Evolutionary conservation across 768 basidiomycete genomes (phyloP).

Genomic region (Clitopilus passeckerianus): DNA sequence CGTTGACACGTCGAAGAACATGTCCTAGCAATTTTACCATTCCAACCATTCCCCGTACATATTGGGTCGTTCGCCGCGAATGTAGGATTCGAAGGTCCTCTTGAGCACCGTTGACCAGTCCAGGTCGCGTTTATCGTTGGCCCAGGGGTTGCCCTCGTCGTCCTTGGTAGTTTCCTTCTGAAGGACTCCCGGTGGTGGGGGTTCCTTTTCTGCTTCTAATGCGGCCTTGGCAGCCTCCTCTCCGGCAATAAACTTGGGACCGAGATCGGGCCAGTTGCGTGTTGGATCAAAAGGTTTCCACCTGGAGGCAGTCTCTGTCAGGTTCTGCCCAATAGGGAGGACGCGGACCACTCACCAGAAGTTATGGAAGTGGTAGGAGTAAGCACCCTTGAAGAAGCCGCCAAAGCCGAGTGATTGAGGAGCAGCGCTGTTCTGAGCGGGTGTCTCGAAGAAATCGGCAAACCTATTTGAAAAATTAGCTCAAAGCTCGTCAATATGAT

Average conservation of each 20-base stretch:
- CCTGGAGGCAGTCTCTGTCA: constrained; percentile 37
- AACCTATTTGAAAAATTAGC: constrained; percentile 43
- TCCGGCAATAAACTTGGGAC: constrained; percentile 66
- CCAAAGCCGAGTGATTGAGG: constrained; percentile 83
- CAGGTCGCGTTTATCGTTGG: constrained; percentile 68
- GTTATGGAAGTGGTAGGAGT: constrained; percentile 93
- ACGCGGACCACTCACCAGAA: constrained; percentile 57
- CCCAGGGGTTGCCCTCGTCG: constrained; percentile 29
- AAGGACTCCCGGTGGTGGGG: constrained; percentile 1
- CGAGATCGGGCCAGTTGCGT: constrained; percentile 90
- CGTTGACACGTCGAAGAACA: background rate
- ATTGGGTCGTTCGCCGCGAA: constrained; percentile 84
- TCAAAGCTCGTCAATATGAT: constrained; percentile 1
- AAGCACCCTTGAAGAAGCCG: constrained; percentile 91
- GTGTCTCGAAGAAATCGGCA: constrained; percentile 78
- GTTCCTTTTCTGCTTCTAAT: constrained; percentile 24
- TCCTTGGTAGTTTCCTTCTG: background rate
- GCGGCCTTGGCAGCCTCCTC: constrained; percentile 59
- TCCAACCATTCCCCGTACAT: constrained; percentile 83
- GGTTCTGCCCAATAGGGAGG: background rate
- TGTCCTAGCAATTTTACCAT: constrained; percentile 21
- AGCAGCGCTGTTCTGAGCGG: constrained; percentile 61
- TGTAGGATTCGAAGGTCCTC: constrained; percentile 88
- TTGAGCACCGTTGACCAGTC: constrained; percentile 90
- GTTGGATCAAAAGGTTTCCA: constrained; percentile 90